A percentile compares a stretch with the other conserved stretches of the same genome.
phyloP scores from a whole-genome alignment of 208 protist genomes.

The Crithidia thermophila region DNA sequence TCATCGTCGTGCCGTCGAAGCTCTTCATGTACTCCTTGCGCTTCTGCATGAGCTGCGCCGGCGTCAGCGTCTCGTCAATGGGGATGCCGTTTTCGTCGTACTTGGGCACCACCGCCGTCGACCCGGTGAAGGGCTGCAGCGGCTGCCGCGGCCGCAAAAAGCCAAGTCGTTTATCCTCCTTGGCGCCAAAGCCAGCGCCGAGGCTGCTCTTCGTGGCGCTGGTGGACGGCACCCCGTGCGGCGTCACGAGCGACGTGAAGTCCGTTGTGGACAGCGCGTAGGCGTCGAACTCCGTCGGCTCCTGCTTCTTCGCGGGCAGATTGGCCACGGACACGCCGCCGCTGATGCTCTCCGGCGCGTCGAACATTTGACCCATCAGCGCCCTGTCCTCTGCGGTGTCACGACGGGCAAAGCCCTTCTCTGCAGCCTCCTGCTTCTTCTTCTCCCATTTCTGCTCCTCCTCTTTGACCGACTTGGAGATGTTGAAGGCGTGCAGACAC shows the following conservation, averaged over 20 bases:
- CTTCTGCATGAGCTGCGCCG: slow-evolving; percentile 65
- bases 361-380: slow-evolving; percentile 62
- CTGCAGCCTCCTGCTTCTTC: slow-evolving; percentile 51
- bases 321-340: slow-evolving; percentile 66
- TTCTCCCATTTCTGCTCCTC: slow-evolving; percentile 38
- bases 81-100: slow-evolving; percentile 63
- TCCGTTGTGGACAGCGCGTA: slow-evolving; percentile 82
- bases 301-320: slow-evolving; percentile 50
- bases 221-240: slow-evolving; percentile 42
- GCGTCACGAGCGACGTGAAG: slow-evolving; percentile 78
- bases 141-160: slow-evolving; percentile 73
- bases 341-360: slow-evolving; percentile 35
- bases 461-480: slow-evolving; percentile 34
- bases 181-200: slow-evolving; percentile 81
- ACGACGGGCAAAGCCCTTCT: slow-evolving; percentile 62
- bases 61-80: slow-evolving; percentile 66
- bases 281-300: slow-evolving; percentile 65
- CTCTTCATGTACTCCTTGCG: slow-evolving; percentile 82
- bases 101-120: slow-evolving; percentile 60
- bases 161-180: slow-evolving; percentile 81
- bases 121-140: slow-evolving; percentile 61
- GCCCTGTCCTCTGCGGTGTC: slow-evolving; percentile 53
- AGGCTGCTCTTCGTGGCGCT: slow-evolving; percentile 42
- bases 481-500: slow-evolving; percentile 12
- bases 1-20: slow-evolving; percentile 81